Base-by-base conservation (phyloP, 148 eudicot species). In the Mesembryanthemum crystallinum region DNA sequence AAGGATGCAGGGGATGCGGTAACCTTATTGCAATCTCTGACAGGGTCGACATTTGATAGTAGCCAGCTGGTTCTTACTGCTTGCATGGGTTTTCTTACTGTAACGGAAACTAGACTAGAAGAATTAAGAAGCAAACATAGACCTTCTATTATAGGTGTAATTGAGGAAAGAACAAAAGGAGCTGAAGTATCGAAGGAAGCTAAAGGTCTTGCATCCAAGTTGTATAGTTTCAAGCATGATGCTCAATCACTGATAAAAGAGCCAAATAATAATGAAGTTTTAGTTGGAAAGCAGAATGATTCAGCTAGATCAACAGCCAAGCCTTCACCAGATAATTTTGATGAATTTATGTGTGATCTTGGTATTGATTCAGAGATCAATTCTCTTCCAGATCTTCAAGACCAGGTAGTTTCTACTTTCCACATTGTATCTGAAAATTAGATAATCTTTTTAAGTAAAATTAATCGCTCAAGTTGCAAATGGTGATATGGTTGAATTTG, bases 1-100 rank as follows among this genome's bases (percentile, higher is more conserved):
- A 87, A 88, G 76, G 98, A 94, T 84, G 89, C 96, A 64, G 96
- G 92, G 43, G 98, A 94, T 89, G 98, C 92, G 78, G 80, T 92
- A 71, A 86, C 89, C 29, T 85, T 89, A 81, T 75, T 94, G 58
- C 98, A 94, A 77, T 85, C 97, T 45, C 88, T 94, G 52, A 76
- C 90, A 61, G 93, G 95, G 67, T 94, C 97, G 67, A 94, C 97
- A 57, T 94, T 94, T 86, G 98, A 94, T 82, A 92, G 98, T 84
- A 92, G 98, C 83, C 97, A 94, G 75, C 98, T 94, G 70, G 97
- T 94, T 67, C 78, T 94, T 70, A 92, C 96, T 83, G 98, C 98
- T 74, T 94, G 93, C 82, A 90, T 94, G 90, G 93, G 98, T 78
- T 94, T 86, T 81, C 82, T 81, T 71, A 62, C 78, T 76, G 87